Conservation (phyloP, 768 basidiomycete species). For the Rhizopogon vulgaris region DNA sequence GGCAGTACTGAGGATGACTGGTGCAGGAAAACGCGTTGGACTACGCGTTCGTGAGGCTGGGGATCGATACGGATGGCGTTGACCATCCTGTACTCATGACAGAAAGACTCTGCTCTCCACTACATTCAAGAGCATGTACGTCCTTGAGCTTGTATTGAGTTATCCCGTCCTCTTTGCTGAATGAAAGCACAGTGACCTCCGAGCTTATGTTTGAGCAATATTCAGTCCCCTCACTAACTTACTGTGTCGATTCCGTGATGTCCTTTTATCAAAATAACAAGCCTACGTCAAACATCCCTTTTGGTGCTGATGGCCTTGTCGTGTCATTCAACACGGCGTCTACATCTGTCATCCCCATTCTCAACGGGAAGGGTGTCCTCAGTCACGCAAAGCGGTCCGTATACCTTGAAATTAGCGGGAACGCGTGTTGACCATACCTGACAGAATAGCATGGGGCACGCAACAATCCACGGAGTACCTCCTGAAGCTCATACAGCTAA, state of each 20-base stretch:
- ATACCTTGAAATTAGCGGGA: not conserved
- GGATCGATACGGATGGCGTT: constrained; percentile 69
- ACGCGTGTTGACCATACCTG: not conserved
- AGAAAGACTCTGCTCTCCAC: constrained; percentile 80
- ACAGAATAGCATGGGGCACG: constrained; percentile 91
- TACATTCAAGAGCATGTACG: constrained; percentile 84
- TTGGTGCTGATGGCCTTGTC: constrained; percentile 69
- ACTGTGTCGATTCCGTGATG: constrained; percentile 86
- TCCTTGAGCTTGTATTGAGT: not conserved
- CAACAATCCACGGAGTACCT: constrained; percentile 88
- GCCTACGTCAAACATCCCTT: constrained; percentile 31
- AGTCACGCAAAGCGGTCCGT: constrained; percentile 80
- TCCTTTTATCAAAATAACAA: constrained; percentile 82
- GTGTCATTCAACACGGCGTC: constrained; percentile 90
- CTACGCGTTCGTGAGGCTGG: constrained; percentile 82
- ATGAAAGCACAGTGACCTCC: constrained; percentile 66
- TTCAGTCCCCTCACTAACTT: constrained; percentile 76
- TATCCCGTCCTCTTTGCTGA: not conserved
- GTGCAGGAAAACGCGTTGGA: constrained; percentile 90
- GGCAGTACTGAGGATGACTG: constrained; percentile 3
- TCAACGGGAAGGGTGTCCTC: constrained; percentile 77
- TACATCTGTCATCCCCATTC: constrained; percentile 85
- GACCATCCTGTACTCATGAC: constrained; percentile 92
- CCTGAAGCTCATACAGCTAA: constrained; percentile 89
- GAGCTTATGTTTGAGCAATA: constrained; percentile 97